Evolutionary conservation across 768 basidiomycete genomes (phyloP).

Genomic region (Macrolepiota fuliginosa): DNA sequence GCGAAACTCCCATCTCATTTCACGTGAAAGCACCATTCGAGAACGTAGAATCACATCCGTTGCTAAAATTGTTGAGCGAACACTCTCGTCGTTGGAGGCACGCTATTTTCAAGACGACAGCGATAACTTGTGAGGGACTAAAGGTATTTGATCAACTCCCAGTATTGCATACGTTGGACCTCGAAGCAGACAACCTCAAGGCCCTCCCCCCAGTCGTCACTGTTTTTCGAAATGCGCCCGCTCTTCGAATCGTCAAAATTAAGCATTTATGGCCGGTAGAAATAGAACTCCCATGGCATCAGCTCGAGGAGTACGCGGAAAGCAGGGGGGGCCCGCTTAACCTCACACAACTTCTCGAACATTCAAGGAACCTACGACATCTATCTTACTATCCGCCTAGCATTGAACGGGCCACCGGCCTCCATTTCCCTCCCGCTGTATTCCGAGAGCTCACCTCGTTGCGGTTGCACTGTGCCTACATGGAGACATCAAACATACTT

Average conservation of each 20-base stretch:
- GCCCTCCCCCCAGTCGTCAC: neutral
- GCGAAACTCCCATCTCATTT: neutral
- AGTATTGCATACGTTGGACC: neutral
- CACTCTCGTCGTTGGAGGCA: conserved; percentile 1
- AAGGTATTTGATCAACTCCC: neutral
- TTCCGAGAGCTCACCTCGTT: neutral
- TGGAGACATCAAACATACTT: neutral
- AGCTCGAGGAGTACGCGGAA: neutral
- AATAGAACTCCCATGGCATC: neutral
- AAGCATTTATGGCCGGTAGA: neutral
- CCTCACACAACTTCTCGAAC: neutral
- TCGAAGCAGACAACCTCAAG: neutral
- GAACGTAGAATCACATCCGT: neutral
- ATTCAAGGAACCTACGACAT: neutral
- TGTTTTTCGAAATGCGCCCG: neutral
- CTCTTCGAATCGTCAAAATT: neutral
- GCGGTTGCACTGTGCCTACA: neutral
- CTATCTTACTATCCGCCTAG: neutral
- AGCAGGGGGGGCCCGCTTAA: neutral
- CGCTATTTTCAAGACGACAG: neutral
- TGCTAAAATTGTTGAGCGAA: neutral
- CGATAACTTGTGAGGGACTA: neutral
- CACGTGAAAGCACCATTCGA: neutral
- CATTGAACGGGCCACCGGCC: neutral
- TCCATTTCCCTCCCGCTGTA: neutral